Evolutionary conservation across 2,329 filamentous ascomycete species (phyloP).

Genomic region (Pyrenochaeta sp.): DNA sequence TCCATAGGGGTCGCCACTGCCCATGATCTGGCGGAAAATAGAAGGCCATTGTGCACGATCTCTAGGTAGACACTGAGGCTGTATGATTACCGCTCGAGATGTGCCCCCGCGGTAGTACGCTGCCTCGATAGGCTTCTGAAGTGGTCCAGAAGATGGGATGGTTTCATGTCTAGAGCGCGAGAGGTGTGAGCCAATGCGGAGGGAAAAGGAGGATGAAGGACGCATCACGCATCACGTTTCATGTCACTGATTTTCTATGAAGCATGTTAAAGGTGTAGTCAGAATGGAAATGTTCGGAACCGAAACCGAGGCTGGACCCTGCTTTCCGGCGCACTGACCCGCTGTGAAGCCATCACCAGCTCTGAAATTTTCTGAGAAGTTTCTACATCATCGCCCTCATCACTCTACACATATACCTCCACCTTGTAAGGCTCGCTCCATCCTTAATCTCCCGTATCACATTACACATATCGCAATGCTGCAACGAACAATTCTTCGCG

Average conservation of each 20-base stretch:
- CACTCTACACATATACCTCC: conserved; percentile 4
- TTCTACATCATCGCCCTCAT: conserved; percentile 28
- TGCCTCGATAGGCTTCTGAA: conserved; percentile 48
- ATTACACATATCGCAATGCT: conserved; percentile 53
- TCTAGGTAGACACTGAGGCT: conserved; percentile 60
- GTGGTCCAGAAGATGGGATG: conserved; percentile 7
- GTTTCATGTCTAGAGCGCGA: conserved; percentile 9
- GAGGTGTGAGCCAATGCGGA: conserved; percentile 22
- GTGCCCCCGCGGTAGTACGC: conserved; percentile 74
- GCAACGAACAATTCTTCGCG: conserved; percentile 60
- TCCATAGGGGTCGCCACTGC: conserved; percentile 71
- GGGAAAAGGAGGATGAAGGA: conserved; percentile 22
- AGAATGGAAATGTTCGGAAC: conserved; percentile 21
- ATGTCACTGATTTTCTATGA: conserved; percentile 12
- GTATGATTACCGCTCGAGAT: conserved; percentile 72
- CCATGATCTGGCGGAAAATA: conserved; percentile 67
- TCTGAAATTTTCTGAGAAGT: conserved; percentile 31
- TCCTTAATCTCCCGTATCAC: conserved; percentile 1
- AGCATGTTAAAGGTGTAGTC: not conserved
- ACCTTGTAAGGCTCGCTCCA: conserved; percentile 3
- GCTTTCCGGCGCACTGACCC: conserved; percentile 22
- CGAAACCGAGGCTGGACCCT: conserved; percentile 31
- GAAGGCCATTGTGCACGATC: conserved; percentile 57
- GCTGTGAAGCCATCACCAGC: conserved; percentile 8
- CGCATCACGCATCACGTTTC: conserved; percentile 36